Conservation (phyloP, 257 asterid species). For the Solanum rostratum region DNA sequence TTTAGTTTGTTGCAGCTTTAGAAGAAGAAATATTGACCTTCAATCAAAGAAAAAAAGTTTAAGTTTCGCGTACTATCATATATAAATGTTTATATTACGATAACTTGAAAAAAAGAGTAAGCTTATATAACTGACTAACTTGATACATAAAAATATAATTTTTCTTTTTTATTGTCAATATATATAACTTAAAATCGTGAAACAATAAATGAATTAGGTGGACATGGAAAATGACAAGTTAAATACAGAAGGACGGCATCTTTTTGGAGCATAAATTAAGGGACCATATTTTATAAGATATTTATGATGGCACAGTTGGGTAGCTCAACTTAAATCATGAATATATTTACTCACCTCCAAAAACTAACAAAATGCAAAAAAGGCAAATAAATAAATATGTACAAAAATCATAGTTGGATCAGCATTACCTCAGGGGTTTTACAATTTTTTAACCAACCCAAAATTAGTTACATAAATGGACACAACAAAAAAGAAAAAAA, state of each 20-base stretch:
- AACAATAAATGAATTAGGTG: neutral
- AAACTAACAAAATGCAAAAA: neutral
- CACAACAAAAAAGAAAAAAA: neutral
- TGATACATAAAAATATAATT: neutral
- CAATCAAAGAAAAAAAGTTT: neutral
- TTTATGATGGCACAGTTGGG: neutral
- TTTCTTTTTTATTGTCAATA: neutral
- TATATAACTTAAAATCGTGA: neutral
- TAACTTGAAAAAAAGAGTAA: too few relatives aligned
- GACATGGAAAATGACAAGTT: neutral
- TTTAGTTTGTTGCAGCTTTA: neutral
- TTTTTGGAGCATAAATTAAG: neutral
- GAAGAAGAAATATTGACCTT: neutral
- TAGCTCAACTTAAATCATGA: neutral
- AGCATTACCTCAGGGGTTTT: neutral
- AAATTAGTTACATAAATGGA: slow-evolving; percentile 3
- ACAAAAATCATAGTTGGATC: neutral
- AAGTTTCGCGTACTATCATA: neutral
- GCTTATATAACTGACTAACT: too few relatives aligned
- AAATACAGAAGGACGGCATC: neutral
- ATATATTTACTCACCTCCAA: neutral
- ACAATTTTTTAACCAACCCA: neutral
- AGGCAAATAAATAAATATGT: neutral
- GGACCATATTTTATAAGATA: neutral
- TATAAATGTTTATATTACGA: too few relatives aligned